Base-by-base conservation (phyloP, 148 eudicot species). In the Rhododendron mucronatum region DNA sequence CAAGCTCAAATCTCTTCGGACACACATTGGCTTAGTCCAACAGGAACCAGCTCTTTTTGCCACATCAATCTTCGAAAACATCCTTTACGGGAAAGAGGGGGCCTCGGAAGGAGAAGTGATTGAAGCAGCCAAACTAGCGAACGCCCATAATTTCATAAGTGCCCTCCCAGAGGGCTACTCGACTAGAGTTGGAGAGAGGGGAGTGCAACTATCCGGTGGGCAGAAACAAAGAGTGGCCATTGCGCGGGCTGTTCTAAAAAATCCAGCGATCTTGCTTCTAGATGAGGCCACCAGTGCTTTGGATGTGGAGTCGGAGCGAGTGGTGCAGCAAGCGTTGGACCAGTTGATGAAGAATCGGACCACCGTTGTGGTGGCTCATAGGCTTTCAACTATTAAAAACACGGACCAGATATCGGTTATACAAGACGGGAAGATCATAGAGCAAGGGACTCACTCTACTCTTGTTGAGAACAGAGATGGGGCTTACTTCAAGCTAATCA, bases 1-100 rank as follows among this genome's bases (percentile, higher is more conserved):
- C 30, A 94, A 93, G 91, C 92, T 94, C 57, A 97, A 93, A 89
- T 95, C 98, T 83, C 91, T 95, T 6, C 88, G 99, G 50, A 94
- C 87, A 69, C 96, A 93, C 92, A 97, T 95, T 41, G 98, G 99
- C 79, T 87, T 97, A 61, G 99, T 97, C 77, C 98, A 94, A 84
- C 99, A 97, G 90, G 99, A 97, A 81, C 99, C 98, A 0, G 98
- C 99, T 84, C 94, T 97, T 39, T 97, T 97, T 63, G 99, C 98
- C 55, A 93, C 98, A 35, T 88, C 98, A 30, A 97, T 97, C 86
- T 94, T 92, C 21, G 98, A 97, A 85, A 97, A 97, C 91, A 97
- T 97, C 77, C 87, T 94, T 20, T 97, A 97, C 50, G 99, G 99
- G 9, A 97, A 92, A 90, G 99, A 95, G 23, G 98, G 92, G 78